phyloP scores from a whole-genome alignment of 2,329 filamentous ascomycete species.

The Fusarium mangiferae region DNA sequence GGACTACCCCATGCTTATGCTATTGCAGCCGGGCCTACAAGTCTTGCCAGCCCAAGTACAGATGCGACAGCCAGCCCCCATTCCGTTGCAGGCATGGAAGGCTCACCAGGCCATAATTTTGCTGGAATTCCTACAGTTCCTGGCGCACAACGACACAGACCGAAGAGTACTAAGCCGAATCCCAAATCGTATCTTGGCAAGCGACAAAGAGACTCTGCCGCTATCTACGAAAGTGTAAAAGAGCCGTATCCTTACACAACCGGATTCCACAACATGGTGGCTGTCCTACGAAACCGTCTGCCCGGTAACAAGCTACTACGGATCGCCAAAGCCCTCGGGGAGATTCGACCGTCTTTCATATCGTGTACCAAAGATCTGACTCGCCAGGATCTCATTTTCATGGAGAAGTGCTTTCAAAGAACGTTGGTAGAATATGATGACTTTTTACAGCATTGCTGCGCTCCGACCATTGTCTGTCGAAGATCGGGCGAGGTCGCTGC shows the following conservation, averaged over 20 bases:
- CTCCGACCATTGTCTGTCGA: slow-evolving; percentile 90
- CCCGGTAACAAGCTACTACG: slow-evolving; percentile 79
- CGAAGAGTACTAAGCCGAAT: slow-evolving; percentile 55
- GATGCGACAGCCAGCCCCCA: slow-evolving; percentile 71
- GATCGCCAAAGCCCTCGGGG: slow-evolving; percentile 88
- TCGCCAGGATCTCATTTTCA: slow-evolving; percentile 90
- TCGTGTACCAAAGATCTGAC: slow-evolving; percentile 91
- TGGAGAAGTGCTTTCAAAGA: slow-evolving; percentile 96
- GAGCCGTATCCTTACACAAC: slow-evolving; percentile 92
- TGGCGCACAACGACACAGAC: slow-evolving; percentile 53
- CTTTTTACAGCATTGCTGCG: slow-evolving; percentile 87
- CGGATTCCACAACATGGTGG: slow-evolving; percentile 89
- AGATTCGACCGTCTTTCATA: slow-evolving; percentile 92
- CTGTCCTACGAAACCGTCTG: slow-evolving; percentile 82
- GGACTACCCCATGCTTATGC: slow-evolving; percentile 73
- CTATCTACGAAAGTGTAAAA: slow-evolving; percentile 88
- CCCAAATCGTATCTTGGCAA: slow-evolving; percentile 65
- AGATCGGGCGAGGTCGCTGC: slow-evolving; percentile 95
- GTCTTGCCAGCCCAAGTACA: slow-evolving; percentile 71
- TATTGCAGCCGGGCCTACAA: slow-evolving; percentile 70
- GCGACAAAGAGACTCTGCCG: slow-evolving; percentile 77
- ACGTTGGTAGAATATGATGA: slow-evolving; percentile 94
- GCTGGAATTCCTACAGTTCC: slow-evolving; percentile 40
- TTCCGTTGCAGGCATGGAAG: slow-evolving; percentile 64
- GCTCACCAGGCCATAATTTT: slow-evolving; percentile 56